phyloP scores from a whole-genome alignment of 208 protist genomes.

The Leishmania tarentolae region DNA sequence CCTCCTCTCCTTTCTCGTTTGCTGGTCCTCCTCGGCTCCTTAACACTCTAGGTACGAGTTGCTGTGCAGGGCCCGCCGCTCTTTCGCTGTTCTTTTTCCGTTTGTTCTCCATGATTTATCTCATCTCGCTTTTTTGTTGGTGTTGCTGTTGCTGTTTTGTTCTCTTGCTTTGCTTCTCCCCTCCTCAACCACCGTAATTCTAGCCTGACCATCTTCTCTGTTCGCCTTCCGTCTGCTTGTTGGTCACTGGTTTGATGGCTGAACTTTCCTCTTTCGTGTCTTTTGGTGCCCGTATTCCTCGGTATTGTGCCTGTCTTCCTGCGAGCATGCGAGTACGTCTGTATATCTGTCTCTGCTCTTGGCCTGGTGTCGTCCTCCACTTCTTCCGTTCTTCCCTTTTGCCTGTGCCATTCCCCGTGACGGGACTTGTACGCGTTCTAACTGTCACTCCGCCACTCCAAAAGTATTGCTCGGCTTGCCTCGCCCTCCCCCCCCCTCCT shows the following conservation, averaged over 20 bases:
- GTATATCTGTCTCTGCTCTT: not conserved
- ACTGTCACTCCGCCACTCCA: not conserved
- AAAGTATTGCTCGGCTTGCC: too few species aligned
- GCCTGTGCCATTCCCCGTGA: not conserved
- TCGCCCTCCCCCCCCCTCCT: not conserved
- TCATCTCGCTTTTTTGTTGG: constrained; percentile 8
- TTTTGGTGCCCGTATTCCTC: not conserved
- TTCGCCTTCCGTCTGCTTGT: not conserved
- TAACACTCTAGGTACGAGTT: not conserved
- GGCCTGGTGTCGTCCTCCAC: not conserved
- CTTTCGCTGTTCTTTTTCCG: not conserved
- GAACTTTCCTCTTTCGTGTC: not conserved
- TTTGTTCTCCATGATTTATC: not conserved
- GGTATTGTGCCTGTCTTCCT: not conserved
- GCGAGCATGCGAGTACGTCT: not conserved
- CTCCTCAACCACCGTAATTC: not conserved
- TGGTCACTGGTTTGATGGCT: not conserved
- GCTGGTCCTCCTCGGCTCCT: not conserved
- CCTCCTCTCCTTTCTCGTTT: not conserved
- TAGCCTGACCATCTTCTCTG: not conserved
- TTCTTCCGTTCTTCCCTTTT: not conserved
- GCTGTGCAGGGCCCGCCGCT: not conserved
- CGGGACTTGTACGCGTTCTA: not conserved
- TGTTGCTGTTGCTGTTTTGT: too few species aligned
- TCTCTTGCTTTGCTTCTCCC: not conserved